phyloP scores from a whole-genome alignment of 352 stramenopile species.

The Phytophthora tentaculata region DNA sequence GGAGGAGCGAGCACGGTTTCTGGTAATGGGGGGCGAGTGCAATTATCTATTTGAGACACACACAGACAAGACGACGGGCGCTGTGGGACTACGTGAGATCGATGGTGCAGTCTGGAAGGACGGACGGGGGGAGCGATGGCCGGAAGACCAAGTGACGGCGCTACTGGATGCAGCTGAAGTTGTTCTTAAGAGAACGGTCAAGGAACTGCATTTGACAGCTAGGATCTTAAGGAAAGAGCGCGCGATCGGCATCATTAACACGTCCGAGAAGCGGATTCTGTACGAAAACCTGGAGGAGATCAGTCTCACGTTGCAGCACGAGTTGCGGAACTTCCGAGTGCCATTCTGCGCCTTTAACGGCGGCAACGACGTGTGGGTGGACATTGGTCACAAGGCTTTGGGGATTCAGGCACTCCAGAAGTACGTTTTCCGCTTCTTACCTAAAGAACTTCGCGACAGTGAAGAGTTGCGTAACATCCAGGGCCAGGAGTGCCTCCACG shows the following conservation, averaged over 20 bases:
- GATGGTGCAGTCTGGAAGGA: slow-evolving; percentile 77
- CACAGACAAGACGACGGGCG: slow-evolving; percentile 45
- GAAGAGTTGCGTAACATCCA: slow-evolving; percentile 71
- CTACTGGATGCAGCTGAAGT: slow-evolving; percentile 88
- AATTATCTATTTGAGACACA: slow-evolving; percentile 94
- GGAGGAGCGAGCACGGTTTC: slow-evolving; percentile 72
- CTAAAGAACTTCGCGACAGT: slow-evolving; percentile 74
- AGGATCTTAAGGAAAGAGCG: slow-evolving; percentile 93
- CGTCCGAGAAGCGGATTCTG: slow-evolving; percentile 75
- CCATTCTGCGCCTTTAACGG: slow-evolving; percentile 98
- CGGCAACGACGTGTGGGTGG: slow-evolving; percentile 95
- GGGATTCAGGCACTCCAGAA: slow-evolving; percentile 93
- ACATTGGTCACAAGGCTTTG: slow-evolving; percentile 97
- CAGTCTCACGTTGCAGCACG: slow-evolving; percentile 91
- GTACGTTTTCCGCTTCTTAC: slow-evolving; percentile 76
- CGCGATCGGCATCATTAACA: slow-evolving; percentile 93
- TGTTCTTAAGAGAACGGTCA: slow-evolving; percentile 76
- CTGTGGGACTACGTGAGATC: slow-evolving; percentile 72
- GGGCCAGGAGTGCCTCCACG: slow-evolving; percentile 92
- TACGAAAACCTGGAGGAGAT: slow-evolving; percentile 96
- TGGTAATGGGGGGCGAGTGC: slow-evolving; percentile 97
- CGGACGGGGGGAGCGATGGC: slow-evolving; percentile 88
- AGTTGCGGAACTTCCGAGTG: slow-evolving; percentile 76
- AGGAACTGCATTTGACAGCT: slow-evolving; percentile 85
- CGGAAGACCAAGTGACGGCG: slow-evolving; percentile 70